A percentile compares a stretch with the other conserved stretches of the same genome.
phyloP scores from a whole-genome alignment of 2,329 filamentous ascomycete species.

The Nemania sp. region DNA sequence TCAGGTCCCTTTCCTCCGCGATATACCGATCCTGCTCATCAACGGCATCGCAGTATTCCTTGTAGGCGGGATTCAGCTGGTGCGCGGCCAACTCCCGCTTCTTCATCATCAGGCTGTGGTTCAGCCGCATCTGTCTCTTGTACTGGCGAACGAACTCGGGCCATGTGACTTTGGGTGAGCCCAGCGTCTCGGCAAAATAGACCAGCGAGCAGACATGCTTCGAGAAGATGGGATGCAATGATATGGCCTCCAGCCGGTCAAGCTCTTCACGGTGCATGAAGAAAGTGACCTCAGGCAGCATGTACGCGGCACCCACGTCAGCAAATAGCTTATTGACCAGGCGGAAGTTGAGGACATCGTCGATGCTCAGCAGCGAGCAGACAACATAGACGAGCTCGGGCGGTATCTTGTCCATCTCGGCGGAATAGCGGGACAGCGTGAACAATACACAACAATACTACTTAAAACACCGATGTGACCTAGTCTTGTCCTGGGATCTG shows the following conservation, averaged over 20 bases:
- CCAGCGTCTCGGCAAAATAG: conserved; percentile 30
- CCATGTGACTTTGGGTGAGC: conserved; percentile 20
- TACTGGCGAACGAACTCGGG: conserved; percentile 23
- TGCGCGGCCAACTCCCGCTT: conserved; percentile 4
- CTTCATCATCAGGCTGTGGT: conserved; percentile 17
- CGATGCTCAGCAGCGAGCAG: conserved; percentile 32
- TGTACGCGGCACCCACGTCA: conserved; percentile 36
- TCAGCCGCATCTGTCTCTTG: conserved; percentile 19
- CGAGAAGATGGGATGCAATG: conserved; percentile 31
- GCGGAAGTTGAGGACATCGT: conserved; percentile 34
- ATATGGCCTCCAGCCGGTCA: conserved; percentile 31
- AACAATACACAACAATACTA: too few species aligned
- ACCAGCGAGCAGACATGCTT: conserved; percentile 33
- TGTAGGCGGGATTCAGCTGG: conserved; percentile 26
- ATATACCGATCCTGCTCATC: conserved; percentile 27
- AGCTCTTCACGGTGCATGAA: conserved; percentile 34
- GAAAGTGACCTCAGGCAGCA: conserved; percentile 46
- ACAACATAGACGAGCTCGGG: conserved; percentile 35
- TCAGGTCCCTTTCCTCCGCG: conserved; percentile 19
- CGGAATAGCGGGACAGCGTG: too few species aligned
- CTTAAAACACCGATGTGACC: too few species aligned
- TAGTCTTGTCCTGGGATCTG: too few species aligned
- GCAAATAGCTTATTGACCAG: conserved; percentile 32
- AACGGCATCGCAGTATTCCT: conserved; percentile 25
- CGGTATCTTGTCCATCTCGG: conserved; percentile 28